These are phyloP conservation scores for Thalassiosira profunda DNA, from an alignment of 108 stramenopile genomes.

Conservation along the genomic window DNA sequence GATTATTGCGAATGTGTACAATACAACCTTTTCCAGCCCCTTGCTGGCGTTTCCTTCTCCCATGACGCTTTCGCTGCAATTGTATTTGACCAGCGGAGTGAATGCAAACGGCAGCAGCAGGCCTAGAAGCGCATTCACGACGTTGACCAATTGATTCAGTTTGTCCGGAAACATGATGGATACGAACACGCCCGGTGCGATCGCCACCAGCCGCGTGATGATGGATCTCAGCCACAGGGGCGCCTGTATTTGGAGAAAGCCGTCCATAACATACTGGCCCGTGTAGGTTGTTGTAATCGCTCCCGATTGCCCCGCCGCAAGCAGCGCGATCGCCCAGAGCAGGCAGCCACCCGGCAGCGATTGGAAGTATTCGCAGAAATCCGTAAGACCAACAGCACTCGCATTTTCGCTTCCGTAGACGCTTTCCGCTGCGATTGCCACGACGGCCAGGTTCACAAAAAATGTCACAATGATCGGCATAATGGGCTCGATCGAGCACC, in stretches of 20 bases:
- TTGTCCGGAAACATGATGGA: slow-evolving; percentile 63
- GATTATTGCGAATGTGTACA: slow-evolving; percentile 47
- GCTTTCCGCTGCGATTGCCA: slow-evolving; percentile 80
- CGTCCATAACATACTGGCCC: slow-evolving; percentile 91
- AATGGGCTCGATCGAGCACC: slow-evolving; percentile 77
- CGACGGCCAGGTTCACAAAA: slow-evolving; percentile 85
- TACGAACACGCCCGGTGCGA: slow-evolving; percentile 78
- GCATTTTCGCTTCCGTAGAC: slow-evolving; percentile 60
- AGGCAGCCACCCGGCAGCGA: slow-evolving; percentile 63
- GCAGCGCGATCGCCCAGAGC: slow-evolving; percentile 82
- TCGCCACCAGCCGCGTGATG: slow-evolving; percentile 75
- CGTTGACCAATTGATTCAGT: slow-evolving; percentile 71
- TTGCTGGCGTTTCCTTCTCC: slow-evolving; percentile 55
- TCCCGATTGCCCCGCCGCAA: slow-evolving; percentile 84
- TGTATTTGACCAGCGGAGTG: slow-evolving; percentile 80
- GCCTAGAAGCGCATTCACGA: slow-evolving; percentile 80
- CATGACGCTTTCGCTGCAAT: slow-evolving; percentile 59
- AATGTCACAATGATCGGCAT: slow-evolving; percentile 80
- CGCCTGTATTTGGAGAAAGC: slow-evolving; percentile 74
- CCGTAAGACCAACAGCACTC: slow-evolving; percentile 54
- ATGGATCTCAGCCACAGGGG: slow-evolving; percentile 67
- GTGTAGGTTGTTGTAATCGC: slow-evolving; percentile 91
- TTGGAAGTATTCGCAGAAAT: slow-evolving; percentile 66
- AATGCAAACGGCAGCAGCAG: slow-evolving; percentile 86
- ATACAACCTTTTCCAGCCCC: slow-evolving; percentile 41